Conservation (phyloP, 139 green algal genomes). For the Marvania coccoides region DNA sequence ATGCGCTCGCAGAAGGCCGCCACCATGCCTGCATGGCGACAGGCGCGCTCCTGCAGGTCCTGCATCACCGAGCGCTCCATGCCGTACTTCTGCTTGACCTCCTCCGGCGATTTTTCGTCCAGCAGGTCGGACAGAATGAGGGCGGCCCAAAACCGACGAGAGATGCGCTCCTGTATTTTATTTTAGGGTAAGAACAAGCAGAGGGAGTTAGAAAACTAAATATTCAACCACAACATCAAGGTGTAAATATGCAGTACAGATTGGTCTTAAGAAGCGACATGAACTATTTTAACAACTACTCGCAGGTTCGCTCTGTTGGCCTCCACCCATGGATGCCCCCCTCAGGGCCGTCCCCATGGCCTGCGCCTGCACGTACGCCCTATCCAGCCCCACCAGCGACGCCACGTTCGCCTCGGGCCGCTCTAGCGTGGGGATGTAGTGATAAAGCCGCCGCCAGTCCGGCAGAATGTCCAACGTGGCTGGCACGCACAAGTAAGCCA, state of each 20-base stretch:
- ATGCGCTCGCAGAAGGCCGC: slow-evolving; percentile 73
- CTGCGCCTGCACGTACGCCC: slow-evolving; percentile 30
- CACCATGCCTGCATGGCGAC: slow-evolving; percentile 57
- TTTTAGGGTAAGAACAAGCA: too few relatives aligned
- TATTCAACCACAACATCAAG: too few relatives aligned
- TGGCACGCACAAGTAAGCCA: slow-evolving; percentile 77
- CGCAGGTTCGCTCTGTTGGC: too few relatives aligned
- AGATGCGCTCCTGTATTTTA: slow-evolving; percentile 42
- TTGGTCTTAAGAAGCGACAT: too few relatives aligned
- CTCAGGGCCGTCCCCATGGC: not conserved
- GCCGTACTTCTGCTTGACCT: slow-evolving; percentile 46
- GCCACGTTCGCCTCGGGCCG: slow-evolving; percentile 23
- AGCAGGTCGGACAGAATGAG: slow-evolving; percentile 76
- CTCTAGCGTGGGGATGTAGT: slow-evolving; percentile 6
- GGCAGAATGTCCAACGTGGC: slow-evolving; percentile 37
- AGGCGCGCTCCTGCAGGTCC: slow-evolving; percentile 37
- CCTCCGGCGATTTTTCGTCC: slow-evolving; percentile 17
- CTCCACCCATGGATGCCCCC: not conserved
- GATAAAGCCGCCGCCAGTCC: slow-evolving; percentile 19
- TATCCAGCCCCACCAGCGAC: slow-evolving; percentile 41
- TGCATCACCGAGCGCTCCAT: slow-evolving; percentile 22
- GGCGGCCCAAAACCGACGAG: slow-evolving; percentile 46
- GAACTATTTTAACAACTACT: too few relatives aligned
- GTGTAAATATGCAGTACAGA: too few relatives aligned
- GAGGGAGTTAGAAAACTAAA: too few relatives aligned